Evolutionary conservation across 768 basidiomycete species (phyloP).

Genomic region (Cystobasidium tubakii): DNA sequence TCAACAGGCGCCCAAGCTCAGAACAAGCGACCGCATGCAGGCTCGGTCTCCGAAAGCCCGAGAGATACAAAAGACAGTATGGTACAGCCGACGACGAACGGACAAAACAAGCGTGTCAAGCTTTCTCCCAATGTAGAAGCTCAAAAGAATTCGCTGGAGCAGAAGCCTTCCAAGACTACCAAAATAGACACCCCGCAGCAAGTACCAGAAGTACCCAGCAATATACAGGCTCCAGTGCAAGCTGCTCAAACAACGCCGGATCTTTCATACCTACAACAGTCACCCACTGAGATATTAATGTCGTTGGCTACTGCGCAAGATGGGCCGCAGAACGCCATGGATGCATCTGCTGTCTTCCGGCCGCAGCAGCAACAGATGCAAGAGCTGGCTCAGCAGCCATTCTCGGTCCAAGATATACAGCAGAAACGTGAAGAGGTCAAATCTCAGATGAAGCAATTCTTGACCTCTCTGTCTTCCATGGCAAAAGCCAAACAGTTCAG

Average conservation of each 20-base stretch:
- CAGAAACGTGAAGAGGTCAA: constrained; percentile 28
- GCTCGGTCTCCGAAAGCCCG: background rate
- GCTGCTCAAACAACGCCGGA: background rate
- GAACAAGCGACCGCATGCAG: background rate
- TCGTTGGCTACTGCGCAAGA: background rate
- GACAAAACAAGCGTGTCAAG: constrained; percentile 3
- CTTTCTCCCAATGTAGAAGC: background rate
- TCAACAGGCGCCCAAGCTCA: background rate
- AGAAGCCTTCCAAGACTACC: background rate
- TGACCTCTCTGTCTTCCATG: background rate
- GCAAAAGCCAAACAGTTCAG: constrained; percentile 2
- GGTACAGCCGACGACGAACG: background rate
- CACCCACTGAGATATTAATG: background rate
- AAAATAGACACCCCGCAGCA: background rate
- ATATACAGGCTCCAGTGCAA: background rate
- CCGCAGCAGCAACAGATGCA: constrained; percentile 5
- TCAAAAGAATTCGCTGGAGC: background rate
- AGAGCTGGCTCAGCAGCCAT: constrained; percentile 7
- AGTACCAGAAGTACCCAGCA: background rate
- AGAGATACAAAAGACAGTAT: background rate
- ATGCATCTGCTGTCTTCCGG: background rate
- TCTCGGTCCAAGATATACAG: constrained; percentile 17
- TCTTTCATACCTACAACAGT: background rate
- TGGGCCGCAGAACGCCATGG: background rate
- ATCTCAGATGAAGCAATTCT: constrained; percentile 32